These are phyloP conservation scores for Monosporascus ibericus DNA, from an alignment of 2,329 filamentous ascomycete species.

Conservation along the genomic window DNA sequence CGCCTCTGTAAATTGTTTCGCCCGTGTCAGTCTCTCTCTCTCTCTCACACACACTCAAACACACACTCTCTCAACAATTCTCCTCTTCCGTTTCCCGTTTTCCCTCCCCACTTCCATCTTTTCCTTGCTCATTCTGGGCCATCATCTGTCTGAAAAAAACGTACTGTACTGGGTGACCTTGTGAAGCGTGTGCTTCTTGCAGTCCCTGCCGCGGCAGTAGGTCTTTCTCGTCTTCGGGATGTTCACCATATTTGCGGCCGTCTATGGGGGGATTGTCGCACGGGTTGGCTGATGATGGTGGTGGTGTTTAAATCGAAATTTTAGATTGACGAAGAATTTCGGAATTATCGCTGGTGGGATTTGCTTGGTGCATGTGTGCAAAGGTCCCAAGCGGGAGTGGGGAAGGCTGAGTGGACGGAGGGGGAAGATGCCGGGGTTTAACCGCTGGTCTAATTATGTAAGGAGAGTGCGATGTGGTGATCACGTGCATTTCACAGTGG, in stretches of 20 bases:
- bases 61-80: too few relatives aligned
- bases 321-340: neutral
- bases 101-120: neutral
- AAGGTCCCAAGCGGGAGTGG: neutral
- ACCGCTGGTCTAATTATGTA: neutral
- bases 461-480: too few relatives aligned
- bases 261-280: neutral
- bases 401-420: neutral
- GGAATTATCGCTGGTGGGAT: neutral
- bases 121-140: constrained; percentile 1
- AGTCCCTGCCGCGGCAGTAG: constrained; percentile 95
- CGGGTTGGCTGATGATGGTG: neutral
- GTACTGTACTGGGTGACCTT: constrained; percentile 90
- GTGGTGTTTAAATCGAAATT: neutral
- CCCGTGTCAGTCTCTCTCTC: constrained; percentile 8
- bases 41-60: too few relatives aligned
- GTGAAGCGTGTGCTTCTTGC: constrained; percentile 86
- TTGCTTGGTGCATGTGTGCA: neutral
- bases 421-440: neutral
- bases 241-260: constrained; percentile 60
- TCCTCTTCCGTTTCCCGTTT: neutral
- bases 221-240: constrained; percentile 96
- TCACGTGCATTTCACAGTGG: neutral
- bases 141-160: neutral
- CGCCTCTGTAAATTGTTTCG: constrained; percentile 5